Evolutionary conservation across 495 filamentous ascomycete species (phyloP).

Genomic region (Hypoxylon fuscum): DNA sequence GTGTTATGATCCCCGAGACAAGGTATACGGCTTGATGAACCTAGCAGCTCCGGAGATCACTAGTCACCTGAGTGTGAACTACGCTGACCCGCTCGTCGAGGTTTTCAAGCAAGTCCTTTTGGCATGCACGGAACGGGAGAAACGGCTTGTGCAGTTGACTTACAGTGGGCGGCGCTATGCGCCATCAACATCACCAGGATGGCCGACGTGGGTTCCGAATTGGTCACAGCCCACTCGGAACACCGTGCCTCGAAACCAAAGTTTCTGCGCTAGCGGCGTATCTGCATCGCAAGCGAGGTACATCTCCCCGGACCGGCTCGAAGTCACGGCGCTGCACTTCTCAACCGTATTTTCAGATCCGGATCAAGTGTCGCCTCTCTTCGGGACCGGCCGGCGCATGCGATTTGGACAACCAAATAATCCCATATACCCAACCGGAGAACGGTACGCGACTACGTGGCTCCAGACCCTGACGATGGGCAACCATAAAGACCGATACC

Average conservation of each 20-base stretch:
- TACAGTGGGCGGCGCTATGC: neutral
- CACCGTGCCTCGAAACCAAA: neutral
- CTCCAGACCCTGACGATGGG: slow-evolving; percentile 9
- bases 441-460: neutral
- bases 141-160: slow-evolving; percentile 14
- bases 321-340: slow-evolving; percentile 8
- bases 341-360: neutral
- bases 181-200: neutral
- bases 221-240: slow-evolving; percentile 8
- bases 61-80: neutral
- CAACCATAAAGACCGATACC: neutral
- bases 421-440: too few relatives aligned
- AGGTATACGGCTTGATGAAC: slow-evolving; percentile 30
- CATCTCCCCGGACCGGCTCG: neutral
- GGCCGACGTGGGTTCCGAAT: slow-evolving; percentile 28
- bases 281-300: neutral
- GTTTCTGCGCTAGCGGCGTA: slow-evolving; percentile 22
- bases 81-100: neutral
- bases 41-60: slow-evolving; percentile 3
- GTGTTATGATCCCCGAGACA: slow-evolving; percentile 18
- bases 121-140: neutral
- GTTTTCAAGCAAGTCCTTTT: slow-evolving; percentile 18
- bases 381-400: neutral
- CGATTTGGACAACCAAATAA: too few relatives aligned
- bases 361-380: neutral